Percentiles rank a stretch among this genome's conserved stretches.
These are phyloP conservation scores for Triangularia verruculosa DNA, from an alignment of 2,329 filamentous ascomycete genomes.

Conservation along the genomic window DNA sequence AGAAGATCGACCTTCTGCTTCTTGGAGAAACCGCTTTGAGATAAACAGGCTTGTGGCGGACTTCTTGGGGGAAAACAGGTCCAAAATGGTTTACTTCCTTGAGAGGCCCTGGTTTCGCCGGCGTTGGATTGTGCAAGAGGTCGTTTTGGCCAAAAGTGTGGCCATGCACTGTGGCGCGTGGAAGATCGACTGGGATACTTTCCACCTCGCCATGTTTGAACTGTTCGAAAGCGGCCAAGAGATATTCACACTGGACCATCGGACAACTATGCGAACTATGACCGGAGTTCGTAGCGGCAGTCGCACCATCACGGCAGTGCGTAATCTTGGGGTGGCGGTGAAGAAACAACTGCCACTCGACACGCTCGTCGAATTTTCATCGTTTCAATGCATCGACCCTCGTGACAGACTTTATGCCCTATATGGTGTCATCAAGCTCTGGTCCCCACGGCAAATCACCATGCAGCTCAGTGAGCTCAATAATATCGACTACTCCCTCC, in stretches of 20 bases:
- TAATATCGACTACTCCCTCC: background rate
- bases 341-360: background rate
- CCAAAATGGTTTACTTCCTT: background rate
- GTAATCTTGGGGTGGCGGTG: background rate
- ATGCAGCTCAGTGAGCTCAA: background rate
- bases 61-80: background rate
- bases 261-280: background rate
- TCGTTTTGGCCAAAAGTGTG: background rate
- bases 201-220: background rate
- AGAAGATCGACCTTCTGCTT: background rate
- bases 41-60: background rate
- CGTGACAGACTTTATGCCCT: slow-evolving; percentile 10
- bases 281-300: background rate
- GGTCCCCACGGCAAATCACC: background rate
- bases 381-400: slow-evolving; percentile 5
- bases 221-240: background rate
- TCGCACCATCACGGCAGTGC: background rate
- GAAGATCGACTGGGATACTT: background rate
- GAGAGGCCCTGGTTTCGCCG: background rate
- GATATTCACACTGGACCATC: background rate
- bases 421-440: slow-evolving; percentile 8
- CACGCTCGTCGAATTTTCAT: slow-evolving; percentile 2
- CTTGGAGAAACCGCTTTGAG: background rate
- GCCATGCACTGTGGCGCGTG: background rate
- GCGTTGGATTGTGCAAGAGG: background rate